Evolutionary conservation across 2,329 filamentous ascomycete genomes (phyloP).

Genomic region (Monilinia fructigena): DNA sequence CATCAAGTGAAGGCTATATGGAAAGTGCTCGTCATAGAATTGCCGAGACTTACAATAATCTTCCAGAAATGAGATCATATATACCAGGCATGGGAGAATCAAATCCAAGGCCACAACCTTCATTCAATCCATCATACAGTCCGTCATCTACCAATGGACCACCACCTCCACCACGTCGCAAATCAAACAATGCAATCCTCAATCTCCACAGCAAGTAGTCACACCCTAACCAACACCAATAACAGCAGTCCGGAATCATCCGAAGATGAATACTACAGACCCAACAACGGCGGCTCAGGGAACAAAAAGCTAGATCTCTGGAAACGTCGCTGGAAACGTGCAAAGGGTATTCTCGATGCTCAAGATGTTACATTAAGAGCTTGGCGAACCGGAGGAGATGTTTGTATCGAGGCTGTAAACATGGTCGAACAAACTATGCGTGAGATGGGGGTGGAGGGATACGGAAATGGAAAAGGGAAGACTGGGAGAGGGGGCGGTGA

Average conservation of each 20-base stretch:
- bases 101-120: constrained; percentile 1
- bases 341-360: constrained; percentile 60
- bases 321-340: constrained; percentile 64
- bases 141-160: constrained; percentile 25
- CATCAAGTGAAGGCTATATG: constrained; percentile 34
- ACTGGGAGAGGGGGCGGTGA: constrained; percentile 38
- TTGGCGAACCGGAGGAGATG: constrained; percentile 72
- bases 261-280: constrained; percentile 35
- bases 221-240: constrained; percentile 25
- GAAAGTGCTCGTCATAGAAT: constrained; percentile 37
- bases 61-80: constrained; percentile 39
- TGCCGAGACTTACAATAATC: constrained; percentile 38
- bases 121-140: constrained; percentile 14
- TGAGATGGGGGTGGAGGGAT: constrained; percentile 44
- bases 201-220: constrained; percentile 21
- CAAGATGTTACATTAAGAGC: constrained; percentile 67
- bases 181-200: constrained; percentile 23
- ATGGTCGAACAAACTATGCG: constrained; percentile 58
- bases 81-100: constrained; percentile 30
- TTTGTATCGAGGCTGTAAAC: constrained; percentile 62
- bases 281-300: constrained; percentile 29
- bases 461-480: constrained; percentile 36
- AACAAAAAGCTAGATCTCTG: constrained; percentile 74
- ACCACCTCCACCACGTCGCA: constrained; percentile 32
- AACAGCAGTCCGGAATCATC: constrained; percentile 33